These are phyloP conservation scores for Dovyalis caffra DNA, from an alignment of 345 rosid genomes.

Conservation along the genomic window DNA sequence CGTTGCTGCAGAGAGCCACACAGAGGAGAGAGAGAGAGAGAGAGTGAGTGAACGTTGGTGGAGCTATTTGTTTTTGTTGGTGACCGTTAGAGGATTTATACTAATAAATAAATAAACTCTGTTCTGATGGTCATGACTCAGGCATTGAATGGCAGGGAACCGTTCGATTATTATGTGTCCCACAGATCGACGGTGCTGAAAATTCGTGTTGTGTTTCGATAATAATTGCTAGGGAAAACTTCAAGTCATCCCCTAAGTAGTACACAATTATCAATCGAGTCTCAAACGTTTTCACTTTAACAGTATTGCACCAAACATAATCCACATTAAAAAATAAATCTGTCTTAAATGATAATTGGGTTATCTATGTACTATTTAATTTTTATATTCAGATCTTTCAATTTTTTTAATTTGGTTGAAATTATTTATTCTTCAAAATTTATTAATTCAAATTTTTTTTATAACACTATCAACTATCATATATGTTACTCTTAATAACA, in stretches of 20 bases:
- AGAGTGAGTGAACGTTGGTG: conserved; percentile 19
- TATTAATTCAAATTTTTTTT: no score
- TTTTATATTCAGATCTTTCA: no score
- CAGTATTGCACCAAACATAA: no score
- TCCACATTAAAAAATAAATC: no score
- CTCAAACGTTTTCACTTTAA: background rate
- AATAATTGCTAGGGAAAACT: background rate
- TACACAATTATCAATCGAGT: background rate
- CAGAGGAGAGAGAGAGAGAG: background rate
- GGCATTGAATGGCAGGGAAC: background rate
- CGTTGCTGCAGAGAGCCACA: background rate
- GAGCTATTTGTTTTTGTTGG: conserved; percentile 2
- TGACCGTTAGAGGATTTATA: conserved; percentile 38
- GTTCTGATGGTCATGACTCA: background rate
- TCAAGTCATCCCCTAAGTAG: background rate
- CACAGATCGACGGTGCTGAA: background rate
- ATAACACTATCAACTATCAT: no score
- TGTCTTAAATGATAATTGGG: no score
- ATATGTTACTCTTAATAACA: no score
- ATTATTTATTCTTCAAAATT: no score
- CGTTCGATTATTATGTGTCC: background rate
- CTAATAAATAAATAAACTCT: background rate
- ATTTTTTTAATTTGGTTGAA: no score
- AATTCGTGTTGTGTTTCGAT: background rate
- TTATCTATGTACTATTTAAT: no score